Conservation (phyloP, 441 rosid species). For the Croton laevigatus region DNA sequence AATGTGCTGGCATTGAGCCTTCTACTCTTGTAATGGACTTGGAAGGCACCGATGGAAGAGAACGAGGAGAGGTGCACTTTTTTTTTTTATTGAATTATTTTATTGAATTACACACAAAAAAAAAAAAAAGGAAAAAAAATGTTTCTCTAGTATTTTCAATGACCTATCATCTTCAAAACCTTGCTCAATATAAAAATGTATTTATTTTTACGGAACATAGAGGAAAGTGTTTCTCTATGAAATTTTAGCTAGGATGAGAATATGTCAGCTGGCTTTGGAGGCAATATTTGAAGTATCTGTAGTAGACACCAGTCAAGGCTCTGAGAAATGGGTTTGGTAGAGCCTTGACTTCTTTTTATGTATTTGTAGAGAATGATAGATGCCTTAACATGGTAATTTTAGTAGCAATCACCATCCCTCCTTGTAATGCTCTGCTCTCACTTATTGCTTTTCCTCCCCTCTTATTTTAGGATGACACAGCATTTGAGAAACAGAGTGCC, state of each 20-base stretch:
- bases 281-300: neutral
- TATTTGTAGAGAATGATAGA: neutral
- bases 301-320: neutral
- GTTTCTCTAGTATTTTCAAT: neutral
- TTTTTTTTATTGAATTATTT: neutral
- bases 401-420: neutral
- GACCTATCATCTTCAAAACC: neutral
- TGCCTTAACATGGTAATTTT: neutral
- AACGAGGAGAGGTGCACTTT: slow-evolving; percentile 88
- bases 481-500: slow-evolving; percentile 99
- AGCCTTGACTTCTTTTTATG: neutral
- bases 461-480: slow-evolving; percentile 83
- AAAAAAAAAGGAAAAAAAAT: too few relatives aligned
- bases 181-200: neutral
- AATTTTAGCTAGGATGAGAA: neutral
- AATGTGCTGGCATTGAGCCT: slow-evolving; percentile 90
- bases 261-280: neutral
- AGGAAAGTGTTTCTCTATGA: neutral
- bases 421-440: slow-evolving; percentile 14
- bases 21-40: slow-evolving; percentile 96
- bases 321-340: neutral
- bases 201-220: neutral
- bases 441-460: neutral
- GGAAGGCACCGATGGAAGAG: slow-evolving; percentile 99
- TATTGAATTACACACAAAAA: neutral